These are phyloP conservation scores for Exophiala sideris DNA, from an alignment of 2,329 filamentous ascomycete genomes.

Conservation along the genomic window DNA sequence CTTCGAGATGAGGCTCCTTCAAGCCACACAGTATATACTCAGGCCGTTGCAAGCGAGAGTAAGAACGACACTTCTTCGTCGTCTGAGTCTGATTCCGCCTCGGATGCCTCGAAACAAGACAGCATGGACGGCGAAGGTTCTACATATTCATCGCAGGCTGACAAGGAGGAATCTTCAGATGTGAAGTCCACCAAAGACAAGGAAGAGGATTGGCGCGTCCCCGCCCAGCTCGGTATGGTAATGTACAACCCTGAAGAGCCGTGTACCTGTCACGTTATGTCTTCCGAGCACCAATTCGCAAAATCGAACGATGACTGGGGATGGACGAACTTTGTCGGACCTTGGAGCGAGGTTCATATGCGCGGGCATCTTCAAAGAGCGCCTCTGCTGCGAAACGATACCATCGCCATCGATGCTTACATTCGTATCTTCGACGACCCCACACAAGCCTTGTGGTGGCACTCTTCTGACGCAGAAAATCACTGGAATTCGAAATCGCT, in stretches of 20 bases:
- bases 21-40: slow-evolving; percentile 9
- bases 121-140: neutral
- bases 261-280: slow-evolving; percentile 54
- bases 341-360: slow-evolving; percentile 56
- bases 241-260: slow-evolving; percentile 63
- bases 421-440: slow-evolving; percentile 60
- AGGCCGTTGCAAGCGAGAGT: neutral
- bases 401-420: slow-evolving; percentile 60
- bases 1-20: slow-evolving; percentile 33
- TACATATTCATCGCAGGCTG: neutral
- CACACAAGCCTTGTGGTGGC: slow-evolving; percentile 60
- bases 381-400: slow-evolving; percentile 59
- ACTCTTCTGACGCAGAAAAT: slow-evolving; percentile 48
- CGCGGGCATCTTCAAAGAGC: slow-evolving; percentile 58
- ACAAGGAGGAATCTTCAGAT: slow-evolving; percentile 3
- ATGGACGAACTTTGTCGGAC: slow-evolving; percentile 60
- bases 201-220: slow-evolving; percentile 42
- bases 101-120: slow-evolving; percentile 1
- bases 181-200: neutral
- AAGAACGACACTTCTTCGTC: slow-evolving; percentile 5
- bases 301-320: slow-evolving; percentile 59
- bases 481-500: slow-evolving; percentile 55
- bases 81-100: neutral
- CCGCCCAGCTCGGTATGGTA: slow-evolving; percentile 61
- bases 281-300: slow-evolving; percentile 59